phyloP scores from a whole-genome alignment of 108 stramenopile species.

The Schizochytrium sp. region DNA sequence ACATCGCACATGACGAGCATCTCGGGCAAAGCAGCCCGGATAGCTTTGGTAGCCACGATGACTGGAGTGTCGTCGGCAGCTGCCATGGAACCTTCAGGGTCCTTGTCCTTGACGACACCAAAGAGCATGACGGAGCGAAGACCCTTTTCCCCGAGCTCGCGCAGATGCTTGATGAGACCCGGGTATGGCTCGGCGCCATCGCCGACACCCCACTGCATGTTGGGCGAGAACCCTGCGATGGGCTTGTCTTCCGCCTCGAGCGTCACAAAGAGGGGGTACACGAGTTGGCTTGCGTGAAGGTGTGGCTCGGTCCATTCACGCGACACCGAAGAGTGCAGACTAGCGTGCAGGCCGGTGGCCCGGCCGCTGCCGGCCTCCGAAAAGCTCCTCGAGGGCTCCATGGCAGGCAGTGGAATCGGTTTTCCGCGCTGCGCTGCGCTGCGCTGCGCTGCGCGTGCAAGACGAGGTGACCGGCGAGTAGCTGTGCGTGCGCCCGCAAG shows the following conservation, averaged over 20 bases:
- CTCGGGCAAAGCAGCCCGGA: neutral
- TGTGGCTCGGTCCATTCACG: constrained; percentile 3
- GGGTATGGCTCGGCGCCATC: neutral
- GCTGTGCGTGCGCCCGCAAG: neutral
- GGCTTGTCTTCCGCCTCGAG: neutral
- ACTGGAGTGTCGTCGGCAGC: neutral
- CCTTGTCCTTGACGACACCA: constrained; percentile 19
- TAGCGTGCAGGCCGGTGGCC: neutral
- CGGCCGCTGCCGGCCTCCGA: neutral
- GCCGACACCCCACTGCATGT: neutral
- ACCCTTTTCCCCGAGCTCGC: neutral
- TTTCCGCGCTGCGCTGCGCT: neutral
- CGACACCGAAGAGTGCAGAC: neutral
- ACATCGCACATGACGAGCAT: neutral
- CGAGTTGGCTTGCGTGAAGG: neutral
- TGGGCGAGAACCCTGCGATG: neutral
- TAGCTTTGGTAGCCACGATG: neutral
- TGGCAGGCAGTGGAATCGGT: neutral
- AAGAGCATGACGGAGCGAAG: constrained; percentile 12
- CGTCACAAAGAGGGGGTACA: constrained; percentile 8
- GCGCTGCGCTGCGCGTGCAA: no score
- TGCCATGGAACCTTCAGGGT: neutral
- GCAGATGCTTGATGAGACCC: neutral
- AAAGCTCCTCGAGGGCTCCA: neutral
- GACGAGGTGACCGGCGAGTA: neutral